Base-by-base conservation (phyloP, 2,329 filamentous ascomycete species). In the Sarocladium kiliense region DNA sequence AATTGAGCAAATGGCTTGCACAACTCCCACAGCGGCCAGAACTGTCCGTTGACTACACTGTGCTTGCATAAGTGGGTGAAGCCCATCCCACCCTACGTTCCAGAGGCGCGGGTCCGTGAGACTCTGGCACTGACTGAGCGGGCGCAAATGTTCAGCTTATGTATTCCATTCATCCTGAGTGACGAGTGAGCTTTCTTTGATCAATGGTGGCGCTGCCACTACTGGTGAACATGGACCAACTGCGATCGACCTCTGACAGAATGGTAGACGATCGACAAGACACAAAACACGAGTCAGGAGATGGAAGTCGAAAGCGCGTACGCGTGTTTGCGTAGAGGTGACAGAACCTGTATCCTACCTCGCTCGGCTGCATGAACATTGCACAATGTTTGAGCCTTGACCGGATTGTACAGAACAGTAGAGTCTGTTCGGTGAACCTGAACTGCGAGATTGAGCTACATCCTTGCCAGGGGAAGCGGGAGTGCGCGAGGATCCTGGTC, bases 381-480 rank as follows among this genome's bases (percentile, higher is more conserved):
- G n/a, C n/a, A n/a, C 7, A 32, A 12, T 32, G 30, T 32, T 12
- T 32, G 30, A 12, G 30, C 12, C 6, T 6, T 7, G 7, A 7
- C 6, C 30, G 12, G 30, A 7, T 7, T 32, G 30, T 32, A 32
- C 30, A 32, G 30, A 7, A 32, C 30, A 32, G n/a, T n/a, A n/a
- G n/a, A n/a, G n/a, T n/a, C n/a, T 12, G 30, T 12, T 32, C 30
- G 30, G 12, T 32, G 30, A 32, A 12, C 30, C 30, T 32, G 30
- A 32, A 12, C 12, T 32, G 30, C 30, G 16, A 27, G 12, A 30
- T 47, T 27, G 44, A 36, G 10, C 41, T 51, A 3, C n/a, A 51
- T 36, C 47, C 47, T 51, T 51, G 47, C 30, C 30, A 51, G 30
- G 47, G 47, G 47, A 21, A 21, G 23, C 47, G 47, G 47, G 47